Percentiles rank a stretch among this genome's conserved stretches.
phyloP scores from a whole-genome alignment of 331 rosid species.

The Spiraea crenata region DNA sequence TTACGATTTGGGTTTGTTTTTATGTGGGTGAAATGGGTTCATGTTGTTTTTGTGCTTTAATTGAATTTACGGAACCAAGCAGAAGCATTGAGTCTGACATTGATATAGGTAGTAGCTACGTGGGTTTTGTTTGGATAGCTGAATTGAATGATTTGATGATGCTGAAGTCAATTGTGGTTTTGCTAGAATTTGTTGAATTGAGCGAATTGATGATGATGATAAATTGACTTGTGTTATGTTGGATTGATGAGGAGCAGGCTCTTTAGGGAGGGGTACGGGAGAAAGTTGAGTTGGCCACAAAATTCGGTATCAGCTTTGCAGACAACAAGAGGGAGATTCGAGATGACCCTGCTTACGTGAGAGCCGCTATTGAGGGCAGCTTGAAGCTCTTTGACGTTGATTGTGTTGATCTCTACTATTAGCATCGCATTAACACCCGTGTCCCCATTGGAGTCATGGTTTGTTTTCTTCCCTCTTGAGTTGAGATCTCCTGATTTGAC shows the following conservation, averaged over 20 bases:
- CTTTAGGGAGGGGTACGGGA: conserved; percentile 49
- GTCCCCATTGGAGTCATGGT: conserved; percentile 78
- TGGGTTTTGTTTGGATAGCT: not conserved
- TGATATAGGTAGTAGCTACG: too few relatives aligned
- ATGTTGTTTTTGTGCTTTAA: too few relatives aligned
- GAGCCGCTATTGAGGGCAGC: conserved; percentile 65
- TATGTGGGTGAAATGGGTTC: too few relatives aligned
- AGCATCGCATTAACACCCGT: conserved; percentile 60
- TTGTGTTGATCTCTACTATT: conserved; percentile 69
- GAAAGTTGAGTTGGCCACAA: conserved; percentile 60
- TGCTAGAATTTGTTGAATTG: not conserved
- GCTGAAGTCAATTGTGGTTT: not conserved
- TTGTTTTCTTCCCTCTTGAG: not conserved
- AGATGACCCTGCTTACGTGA: conserved; percentile 57
- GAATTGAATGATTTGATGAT: not conserved
- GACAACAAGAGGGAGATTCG: conserved; percentile 26
- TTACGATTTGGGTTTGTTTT: too few relatives aligned
- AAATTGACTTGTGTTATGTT: not conserved
- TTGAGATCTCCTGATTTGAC: not conserved
- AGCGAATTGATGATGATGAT: not conserved
- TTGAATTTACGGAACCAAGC: too few relatives aligned
- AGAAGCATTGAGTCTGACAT: too few relatives aligned
- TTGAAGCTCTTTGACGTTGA: conserved; percentile 48
- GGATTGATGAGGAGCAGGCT: conserved; percentile 36
- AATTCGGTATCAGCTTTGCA: conserved; percentile 21